A percentile compares a stretch with the other conserved stretches of the same genome.
These are phyloP conservation scores for Mucor piriformis DNA, from an alignment of 371 early-diverging fungal genomes.

Conservation along the genomic window DNA sequence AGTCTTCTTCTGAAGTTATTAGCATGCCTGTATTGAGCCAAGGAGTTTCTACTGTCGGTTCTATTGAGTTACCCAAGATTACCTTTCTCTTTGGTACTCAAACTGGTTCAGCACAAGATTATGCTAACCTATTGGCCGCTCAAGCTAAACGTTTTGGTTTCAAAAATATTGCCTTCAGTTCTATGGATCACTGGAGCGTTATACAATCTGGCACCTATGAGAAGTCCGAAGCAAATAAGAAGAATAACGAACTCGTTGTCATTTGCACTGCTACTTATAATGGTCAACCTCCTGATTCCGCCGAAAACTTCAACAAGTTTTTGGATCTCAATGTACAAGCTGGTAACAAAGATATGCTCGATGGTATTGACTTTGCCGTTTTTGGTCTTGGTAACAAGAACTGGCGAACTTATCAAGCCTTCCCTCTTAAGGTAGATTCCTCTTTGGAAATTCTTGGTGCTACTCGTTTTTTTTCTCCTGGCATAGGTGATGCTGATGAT, in stretches of 20 bases:
- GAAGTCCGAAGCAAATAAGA: neutral
- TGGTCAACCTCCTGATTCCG: conserved; percentile 61
- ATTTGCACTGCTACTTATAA: conserved; percentile 59
- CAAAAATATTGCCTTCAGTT: conserved; percentile 26
- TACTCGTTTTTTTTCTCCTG: conserved; percentile 41
- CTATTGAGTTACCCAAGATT: conserved; percentile 32
- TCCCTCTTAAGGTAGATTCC: conserved; percentile 49
- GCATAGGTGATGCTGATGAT: conserved; percentile 55
- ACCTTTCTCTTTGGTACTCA: conserved; percentile 60
- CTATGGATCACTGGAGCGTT: conserved; percentile 54
- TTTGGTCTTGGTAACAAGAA: conserved; percentile 64
- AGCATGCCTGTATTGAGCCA: neutral
- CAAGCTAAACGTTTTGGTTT: conserved; percentile 56
- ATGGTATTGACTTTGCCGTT: conserved; percentile 50
- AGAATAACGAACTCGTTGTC: conserved; percentile 42
- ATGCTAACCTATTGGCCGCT: conserved; percentile 42
- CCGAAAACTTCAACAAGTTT: conserved; percentile 55
- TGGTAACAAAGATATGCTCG: conserved; percentile 24
- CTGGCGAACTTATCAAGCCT: conserved; percentile 63
- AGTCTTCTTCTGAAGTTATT: neutral
- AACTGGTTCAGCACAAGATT: conserved; percentile 61
- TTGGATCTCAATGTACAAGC: conserved; percentile 36
- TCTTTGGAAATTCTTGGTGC: conserved; percentile 53
- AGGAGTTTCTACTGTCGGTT: neutral
- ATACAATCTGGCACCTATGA: conserved; percentile 34